Conservation (phyloP, 495 filamentous ascomycete genomes). For the Aspergillus diversus region DNA sequence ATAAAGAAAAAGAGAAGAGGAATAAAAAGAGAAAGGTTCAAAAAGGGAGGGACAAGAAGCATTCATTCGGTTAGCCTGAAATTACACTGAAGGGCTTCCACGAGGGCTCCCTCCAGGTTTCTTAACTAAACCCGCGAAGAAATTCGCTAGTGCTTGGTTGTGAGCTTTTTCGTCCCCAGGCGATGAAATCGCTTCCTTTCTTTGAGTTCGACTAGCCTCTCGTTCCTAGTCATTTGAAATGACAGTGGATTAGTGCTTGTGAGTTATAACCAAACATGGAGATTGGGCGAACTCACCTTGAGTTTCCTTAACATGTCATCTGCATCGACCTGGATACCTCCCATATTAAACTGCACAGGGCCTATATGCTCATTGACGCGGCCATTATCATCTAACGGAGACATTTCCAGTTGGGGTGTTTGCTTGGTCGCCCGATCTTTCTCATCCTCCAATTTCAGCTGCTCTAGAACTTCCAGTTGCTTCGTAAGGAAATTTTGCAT, state of each 20-base stretch:
- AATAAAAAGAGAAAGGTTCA: neutral
- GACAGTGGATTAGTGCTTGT: conserved; percentile 20
- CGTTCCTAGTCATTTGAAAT: conserved; percentile 45
- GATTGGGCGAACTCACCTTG: conserved; percentile 60
- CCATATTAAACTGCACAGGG: conserved; percentile 96
- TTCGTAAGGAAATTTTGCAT: conserved; percentile 77
- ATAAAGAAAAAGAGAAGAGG: conserved; percentile 1
- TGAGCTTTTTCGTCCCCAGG: conserved; percentile 61
- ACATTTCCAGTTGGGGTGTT: conserved; percentile 49
- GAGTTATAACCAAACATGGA: neutral
- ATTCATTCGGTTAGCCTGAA: conserved; percentile 9
- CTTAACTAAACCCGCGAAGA: conserved; percentile 69
- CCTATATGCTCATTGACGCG: conserved; percentile 88
- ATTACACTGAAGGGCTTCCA: conserved; percentile 45
- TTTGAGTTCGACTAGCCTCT: conserved; percentile 57
- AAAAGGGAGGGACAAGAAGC: conserved; percentile 10
- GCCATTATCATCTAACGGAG: conserved; percentile 53
- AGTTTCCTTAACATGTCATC: conserved; percentile 92
- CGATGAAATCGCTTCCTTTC: conserved; percentile 40
- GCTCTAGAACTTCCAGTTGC: conserved; percentile 74
- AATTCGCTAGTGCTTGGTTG: conserved; percentile 68
- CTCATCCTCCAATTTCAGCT: conserved; percentile 66
- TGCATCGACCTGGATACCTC: conserved; percentile 94
- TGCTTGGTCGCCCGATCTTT: conserved; percentile 49
- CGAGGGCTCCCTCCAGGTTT: conserved; percentile 52